A percentile compares a stretch with the other conserved stretches of the same genome.
Conservation (phyloP, 495 filamentous ascomycete genomes). For the Hypoxylon lenormandii region DNA sequence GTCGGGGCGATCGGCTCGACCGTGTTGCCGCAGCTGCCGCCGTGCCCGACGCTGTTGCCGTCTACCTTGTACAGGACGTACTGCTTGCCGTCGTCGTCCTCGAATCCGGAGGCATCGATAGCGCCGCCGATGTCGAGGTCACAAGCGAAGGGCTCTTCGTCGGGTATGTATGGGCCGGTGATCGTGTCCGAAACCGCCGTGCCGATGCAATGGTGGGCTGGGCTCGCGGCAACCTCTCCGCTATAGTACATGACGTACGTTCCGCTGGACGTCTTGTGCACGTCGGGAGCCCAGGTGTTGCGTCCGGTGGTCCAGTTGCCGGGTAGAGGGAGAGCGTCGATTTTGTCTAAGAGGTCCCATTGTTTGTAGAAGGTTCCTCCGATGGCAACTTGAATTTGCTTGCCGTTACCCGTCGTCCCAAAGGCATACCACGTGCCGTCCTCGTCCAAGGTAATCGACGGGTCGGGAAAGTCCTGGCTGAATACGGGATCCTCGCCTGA, state of each 20-base stretch:
- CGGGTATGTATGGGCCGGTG: slow-evolving; percentile 66
- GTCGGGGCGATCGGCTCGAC: slow-evolving; percentile 62
- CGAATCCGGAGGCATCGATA: slow-evolving; percentile 69
- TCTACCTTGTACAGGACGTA: slow-evolving; percentile 74
- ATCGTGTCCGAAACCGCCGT: slow-evolving; percentile 58
- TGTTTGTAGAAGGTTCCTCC: slow-evolving; percentile 35
- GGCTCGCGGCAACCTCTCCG: slow-evolving; percentile 55
- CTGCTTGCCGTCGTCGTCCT: slow-evolving; percentile 63
- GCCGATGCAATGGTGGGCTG: slow-evolving; percentile 67
- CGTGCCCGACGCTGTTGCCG: slow-evolving; percentile 69
- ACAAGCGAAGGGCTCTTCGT: slow-evolving; percentile 62
- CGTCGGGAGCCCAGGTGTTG: slow-evolving; percentile 66
- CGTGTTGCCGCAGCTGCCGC: slow-evolving; percentile 69
- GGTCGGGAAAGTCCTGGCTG: slow-evolving; percentile 53
- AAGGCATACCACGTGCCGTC: slow-evolving; percentile 56
- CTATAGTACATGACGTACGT: slow-evolving; percentile 72
- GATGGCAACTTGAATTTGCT: slow-evolving; percentile 54
- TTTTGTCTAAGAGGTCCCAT: slow-evolving; percentile 49
- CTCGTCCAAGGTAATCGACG: slow-evolving; percentile 49
- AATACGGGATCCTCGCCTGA: slow-evolving; percentile 31
- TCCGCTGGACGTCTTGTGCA: slow-evolving; percentile 53
- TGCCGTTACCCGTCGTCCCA: slow-evolving; percentile 48
- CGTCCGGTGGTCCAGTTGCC: slow-evolving; percentile 49
- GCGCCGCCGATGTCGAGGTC: slow-evolving; percentile 65
- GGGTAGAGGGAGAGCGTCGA: slow-evolving; percentile 47